phyloP scores from a whole-genome alignment of 306 rosid species.

The Clitoria ternatea region DNA sequence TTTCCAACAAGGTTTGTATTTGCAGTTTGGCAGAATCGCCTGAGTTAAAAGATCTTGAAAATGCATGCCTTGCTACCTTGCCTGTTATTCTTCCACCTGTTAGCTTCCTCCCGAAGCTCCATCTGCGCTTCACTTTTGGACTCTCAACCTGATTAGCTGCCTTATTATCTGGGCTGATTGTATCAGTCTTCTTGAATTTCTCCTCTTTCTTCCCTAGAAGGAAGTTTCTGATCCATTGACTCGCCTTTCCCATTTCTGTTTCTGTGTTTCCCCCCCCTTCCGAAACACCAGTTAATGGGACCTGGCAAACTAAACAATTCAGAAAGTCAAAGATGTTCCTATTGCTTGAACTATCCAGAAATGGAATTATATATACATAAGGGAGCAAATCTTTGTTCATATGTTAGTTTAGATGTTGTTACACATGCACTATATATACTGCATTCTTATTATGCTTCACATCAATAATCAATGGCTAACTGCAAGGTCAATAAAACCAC shows the following conservation, averaged over 20 bases:
- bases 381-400: background rate
- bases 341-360: background rate
- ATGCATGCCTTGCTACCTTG: slow-evolving; percentile 33
- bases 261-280: background rate
- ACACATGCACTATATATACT: background rate
- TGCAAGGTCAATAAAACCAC: no score
- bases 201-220: slow-evolving; percentile 61
- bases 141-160: slow-evolving; percentile 22
- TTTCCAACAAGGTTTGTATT: slow-evolving; percentile 26
- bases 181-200: slow-evolving; percentile 35
- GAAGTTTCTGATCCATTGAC: slow-evolving; percentile 73
- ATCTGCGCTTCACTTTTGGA: slow-evolving; percentile 53
- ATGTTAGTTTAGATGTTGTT: slow-evolving; percentile 15
- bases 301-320: slow-evolving; percentile 10
- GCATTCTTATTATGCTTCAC: no score
- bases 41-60: slow-evolving; percentile 54
- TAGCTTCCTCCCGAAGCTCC: slow-evolving; percentile 72
- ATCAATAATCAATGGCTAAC: no score
- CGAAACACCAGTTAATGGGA: background rate
- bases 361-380: background rate
- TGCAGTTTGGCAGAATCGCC: slow-evolving; percentile 31
- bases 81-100: slow-evolving; percentile 43
- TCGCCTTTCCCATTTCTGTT: slow-evolving; percentile 63
- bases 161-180: slow-evolving; percentile 14
- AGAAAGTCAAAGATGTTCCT: background rate